Evolutionary conservation across 2,329 filamentous ascomycete species (phyloP).

Genomic region (Cercospora nicotianae): DNA sequence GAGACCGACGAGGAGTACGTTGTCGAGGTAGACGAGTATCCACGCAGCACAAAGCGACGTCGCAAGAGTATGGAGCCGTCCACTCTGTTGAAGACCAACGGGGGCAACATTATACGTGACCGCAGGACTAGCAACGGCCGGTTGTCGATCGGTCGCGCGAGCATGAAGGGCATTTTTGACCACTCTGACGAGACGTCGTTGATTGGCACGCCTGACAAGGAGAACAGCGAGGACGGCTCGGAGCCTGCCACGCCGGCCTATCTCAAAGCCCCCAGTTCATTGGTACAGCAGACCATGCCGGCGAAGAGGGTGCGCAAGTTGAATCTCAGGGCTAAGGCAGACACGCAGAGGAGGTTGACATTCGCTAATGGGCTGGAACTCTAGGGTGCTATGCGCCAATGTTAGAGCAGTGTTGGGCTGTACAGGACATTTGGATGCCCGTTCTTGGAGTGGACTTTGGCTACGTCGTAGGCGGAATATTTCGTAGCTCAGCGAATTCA

Average conservation of each 20-base stretch:
- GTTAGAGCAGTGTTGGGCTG: not conserved
- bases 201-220: constrained; percentile 25
- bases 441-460: not conserved
- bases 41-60: constrained; percentile 35
- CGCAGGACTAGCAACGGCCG: constrained; percentile 35
- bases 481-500: not conserved
- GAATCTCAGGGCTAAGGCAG: constrained; percentile 30
- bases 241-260: constrained; percentile 38
- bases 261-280: constrained; percentile 31
- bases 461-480: not conserved
- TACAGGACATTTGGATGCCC: not conserved
- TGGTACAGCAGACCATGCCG: constrained; percentile 40
- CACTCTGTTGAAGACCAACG: constrained; percentile 33
- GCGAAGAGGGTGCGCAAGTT: constrained; percentile 38
- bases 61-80: constrained; percentile 42
- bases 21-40: constrained; percentile 38
- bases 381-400: not conserved
- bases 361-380: constrained; percentile 25
- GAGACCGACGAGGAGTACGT: constrained; percentile 38
- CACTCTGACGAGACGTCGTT: not conserved
- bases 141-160: constrained; percentile 31
- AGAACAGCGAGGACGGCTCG: constrained; percentile 28
- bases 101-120: constrained; percentile 37
- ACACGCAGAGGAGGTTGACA: constrained; percentile 36
- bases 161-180: constrained; percentile 21